Evolutionary conservation across 352 stramenopile species (phyloP).

Genomic region (Globisporangium paroecandrum): DNA sequence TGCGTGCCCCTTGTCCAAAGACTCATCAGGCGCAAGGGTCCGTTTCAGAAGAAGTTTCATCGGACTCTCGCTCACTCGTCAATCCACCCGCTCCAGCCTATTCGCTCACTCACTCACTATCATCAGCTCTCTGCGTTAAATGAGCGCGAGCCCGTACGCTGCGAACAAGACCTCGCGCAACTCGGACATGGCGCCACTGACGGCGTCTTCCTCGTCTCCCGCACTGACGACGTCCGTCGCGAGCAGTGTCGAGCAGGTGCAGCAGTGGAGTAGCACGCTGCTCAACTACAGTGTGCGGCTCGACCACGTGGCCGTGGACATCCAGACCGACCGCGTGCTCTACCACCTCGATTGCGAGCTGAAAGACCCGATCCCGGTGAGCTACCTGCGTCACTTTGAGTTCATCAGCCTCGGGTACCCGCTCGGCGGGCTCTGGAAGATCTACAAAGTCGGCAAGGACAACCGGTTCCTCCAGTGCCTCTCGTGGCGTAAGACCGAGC

Average conservation of each 20-base stretch:
- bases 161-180: constrained; percentile 1
- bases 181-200: constrained; percentile 1
- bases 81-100: not conserved
- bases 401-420: constrained; percentile 48
- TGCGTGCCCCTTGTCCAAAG: not conserved
- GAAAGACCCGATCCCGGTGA: constrained; percentile 29
- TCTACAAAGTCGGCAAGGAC: constrained; percentile 29
- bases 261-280: constrained; percentile 44
- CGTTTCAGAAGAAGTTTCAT: not conserved
- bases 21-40: not conserved
- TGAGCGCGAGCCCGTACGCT: not conserved
- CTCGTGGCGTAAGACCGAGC: constrained; percentile 50
- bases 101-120: not conserved
- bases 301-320: constrained; percentile 48
- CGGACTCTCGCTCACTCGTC: not conserved
- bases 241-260: constrained; percentile 22
- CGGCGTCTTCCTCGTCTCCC: not conserved
- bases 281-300: constrained; percentile 36
- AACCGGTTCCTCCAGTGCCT: constrained; percentile 36
- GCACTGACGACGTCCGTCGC: not conserved
- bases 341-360: constrained; percentile 50
- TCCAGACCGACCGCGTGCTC: constrained; percentile 40
- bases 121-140: not conserved
- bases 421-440: constrained; percentile 55
- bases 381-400: constrained; percentile 31